Evolutionary conservation across 2,329 filamentous ascomycete genomes (phyloP).

Genomic region (Calonectria multiphialidica): DNA sequence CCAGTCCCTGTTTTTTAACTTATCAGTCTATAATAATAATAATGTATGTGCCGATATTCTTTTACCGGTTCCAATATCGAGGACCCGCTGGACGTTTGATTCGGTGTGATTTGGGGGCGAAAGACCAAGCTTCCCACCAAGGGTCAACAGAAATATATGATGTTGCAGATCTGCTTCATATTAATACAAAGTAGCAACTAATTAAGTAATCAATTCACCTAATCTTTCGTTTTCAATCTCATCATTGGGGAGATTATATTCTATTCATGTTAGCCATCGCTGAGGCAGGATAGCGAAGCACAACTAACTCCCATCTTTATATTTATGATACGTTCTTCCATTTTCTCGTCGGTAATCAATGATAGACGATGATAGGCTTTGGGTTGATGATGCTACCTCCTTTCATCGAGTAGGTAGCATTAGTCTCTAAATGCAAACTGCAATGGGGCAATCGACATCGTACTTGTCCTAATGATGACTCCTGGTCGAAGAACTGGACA

Average conservation of each 20-base stretch:
- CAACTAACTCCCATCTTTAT: neutral
- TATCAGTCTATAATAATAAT: neutral
- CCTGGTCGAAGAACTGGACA: neutral
- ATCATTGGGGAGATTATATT: neutral
- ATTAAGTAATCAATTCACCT: neutral
- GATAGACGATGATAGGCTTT: neutral
- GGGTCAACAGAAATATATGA: slow-evolving; percentile 11
- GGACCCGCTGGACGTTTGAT: neutral
- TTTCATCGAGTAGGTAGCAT: neutral
- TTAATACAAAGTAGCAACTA: neutral
- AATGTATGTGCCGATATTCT: neutral
- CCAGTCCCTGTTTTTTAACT: neutral
- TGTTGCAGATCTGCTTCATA: slow-evolving; percentile 11
- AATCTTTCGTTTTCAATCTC: neutral
- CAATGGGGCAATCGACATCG: too few species aligned
- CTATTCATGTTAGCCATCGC: neutral
- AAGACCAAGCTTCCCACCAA: slow-evolving; percentile 7
- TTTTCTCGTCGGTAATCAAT: neutral
- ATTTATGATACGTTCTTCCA: neutral
- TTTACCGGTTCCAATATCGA: slow-evolving; percentile 22
- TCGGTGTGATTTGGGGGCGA: neutral
- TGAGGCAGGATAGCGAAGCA: neutral
- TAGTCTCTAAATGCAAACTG: neutral
- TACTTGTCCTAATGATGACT: neutral
- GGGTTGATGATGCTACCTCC: neutral